Percentiles rank a stretch among this genome's conserved stretches.
These are phyloP conservation scores for Periconia digitata DNA, from an alignment of 2,329 filamentous ascomycete genomes.

Conservation along the genomic window DNA sequence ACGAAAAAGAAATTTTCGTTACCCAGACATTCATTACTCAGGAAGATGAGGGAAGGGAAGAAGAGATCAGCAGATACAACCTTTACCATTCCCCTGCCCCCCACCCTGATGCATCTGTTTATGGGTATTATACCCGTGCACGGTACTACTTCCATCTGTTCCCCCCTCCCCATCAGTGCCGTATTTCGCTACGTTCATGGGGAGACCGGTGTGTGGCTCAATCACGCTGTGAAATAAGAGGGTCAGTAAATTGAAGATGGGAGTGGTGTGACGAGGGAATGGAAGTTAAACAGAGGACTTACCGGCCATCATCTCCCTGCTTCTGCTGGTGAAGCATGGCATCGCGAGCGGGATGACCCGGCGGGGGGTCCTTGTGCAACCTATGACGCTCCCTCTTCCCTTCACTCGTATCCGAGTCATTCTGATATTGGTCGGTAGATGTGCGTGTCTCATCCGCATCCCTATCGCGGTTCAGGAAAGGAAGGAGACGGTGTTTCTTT, in stretches of 20 bases:
- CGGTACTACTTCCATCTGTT: conserved; percentile 36
- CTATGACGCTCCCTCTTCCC: conserved; percentile 23
- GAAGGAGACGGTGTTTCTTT: conserved; percentile 43
- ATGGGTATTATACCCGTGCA: conserved; percentile 26
- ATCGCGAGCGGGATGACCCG: conserved; percentile 35
- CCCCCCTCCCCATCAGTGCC: conserved; percentile 39
- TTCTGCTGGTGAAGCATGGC: conserved; percentile 13
- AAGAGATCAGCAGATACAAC: too few relatives aligned
- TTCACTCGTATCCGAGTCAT: too few relatives aligned
- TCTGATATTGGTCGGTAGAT: neutral
- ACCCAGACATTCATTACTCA: too few relatives aligned
- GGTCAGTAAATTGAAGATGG: conserved; percentile 18
- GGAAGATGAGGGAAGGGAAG: too few relatives aligned
- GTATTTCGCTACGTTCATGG: conserved; percentile 45
- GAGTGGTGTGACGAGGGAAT: conserved; percentile 7
- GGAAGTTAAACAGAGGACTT: conserved; percentile 2
- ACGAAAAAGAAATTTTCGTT: too few relatives aligned
- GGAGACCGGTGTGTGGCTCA: conserved; percentile 45
- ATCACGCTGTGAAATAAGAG: conserved; percentile 25
- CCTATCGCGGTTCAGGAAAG: conserved; percentile 47
- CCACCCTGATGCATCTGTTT: neutral
- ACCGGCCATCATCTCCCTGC: conserved; percentile 4
- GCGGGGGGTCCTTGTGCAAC: conserved; percentile 47
- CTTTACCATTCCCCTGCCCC: conserved; percentile 1
- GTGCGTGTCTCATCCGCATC: conserved; percentile 25